These are phyloP conservation scores for Phlyctochytrium planicorne DNA, from an alignment of 192 early-diverging fungal genomes.

Conservation along the genomic window DNA sequence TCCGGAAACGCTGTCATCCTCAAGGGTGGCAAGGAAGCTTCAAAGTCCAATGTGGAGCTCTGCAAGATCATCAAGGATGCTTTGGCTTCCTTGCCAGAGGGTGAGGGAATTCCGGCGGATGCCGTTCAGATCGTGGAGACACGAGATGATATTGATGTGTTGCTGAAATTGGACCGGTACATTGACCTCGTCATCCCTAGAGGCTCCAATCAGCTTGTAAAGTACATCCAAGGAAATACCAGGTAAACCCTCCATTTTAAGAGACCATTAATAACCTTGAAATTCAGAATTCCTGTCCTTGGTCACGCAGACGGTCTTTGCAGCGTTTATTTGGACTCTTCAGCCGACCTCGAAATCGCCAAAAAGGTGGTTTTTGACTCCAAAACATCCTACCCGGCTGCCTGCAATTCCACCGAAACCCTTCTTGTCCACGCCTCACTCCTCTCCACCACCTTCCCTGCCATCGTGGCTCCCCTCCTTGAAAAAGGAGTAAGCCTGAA, in stretches of 20 bases:
- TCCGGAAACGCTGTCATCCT: constrained; percentile 97
- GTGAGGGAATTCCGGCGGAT: constrained; percentile 54
- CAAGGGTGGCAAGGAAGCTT: constrained; percentile 95
- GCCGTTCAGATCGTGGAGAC: constrained; percentile 88
- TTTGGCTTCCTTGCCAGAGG: constrained; percentile 50
- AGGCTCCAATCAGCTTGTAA: constrained; percentile 88
- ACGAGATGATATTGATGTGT: constrained; percentile 80
- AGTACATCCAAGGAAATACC: constrained; percentile 24
- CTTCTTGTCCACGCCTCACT: constrained; percentile 75
- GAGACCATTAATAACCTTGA: neutral
- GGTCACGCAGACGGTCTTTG: constrained; percentile 99
- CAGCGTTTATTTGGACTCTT: constrained; percentile 83
- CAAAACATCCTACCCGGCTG: constrained; percentile 92
- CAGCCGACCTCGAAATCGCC: constrained; percentile 77
- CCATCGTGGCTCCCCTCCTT: constrained; percentile 61
- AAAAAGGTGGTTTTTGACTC: constrained; percentile 82
- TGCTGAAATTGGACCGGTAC: constrained; percentile 86
- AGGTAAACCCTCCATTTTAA: constrained; percentile 2
- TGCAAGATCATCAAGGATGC: constrained; percentile 76
- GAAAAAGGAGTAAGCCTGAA: constrained; percentile 60
- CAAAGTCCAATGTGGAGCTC: constrained; percentile 75
- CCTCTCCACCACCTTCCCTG: constrained; percentile 38
- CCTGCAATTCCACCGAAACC: constrained; percentile 94
- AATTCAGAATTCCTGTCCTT: constrained; percentile 92
- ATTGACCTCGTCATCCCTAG: constrained; percentile 97